These are phyloP conservation scores for Chenopodium formosanum DNA, from an alignment of 148 eudicot genomes.

Conservation along the genomic window DNA sequence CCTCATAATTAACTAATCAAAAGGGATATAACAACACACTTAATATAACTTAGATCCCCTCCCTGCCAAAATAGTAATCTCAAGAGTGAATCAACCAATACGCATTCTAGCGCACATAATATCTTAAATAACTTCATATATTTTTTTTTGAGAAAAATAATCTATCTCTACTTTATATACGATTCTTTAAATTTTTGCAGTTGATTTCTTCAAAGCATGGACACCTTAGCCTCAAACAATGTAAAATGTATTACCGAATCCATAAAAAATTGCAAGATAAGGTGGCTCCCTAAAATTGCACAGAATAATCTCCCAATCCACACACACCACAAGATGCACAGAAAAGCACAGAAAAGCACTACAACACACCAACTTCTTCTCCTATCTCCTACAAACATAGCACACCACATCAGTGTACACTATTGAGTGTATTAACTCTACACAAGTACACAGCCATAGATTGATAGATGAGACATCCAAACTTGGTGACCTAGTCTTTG, in stretches of 20 bases:
- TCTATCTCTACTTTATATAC: background rate
- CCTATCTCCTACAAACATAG: background rate
- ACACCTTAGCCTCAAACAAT: background rate
- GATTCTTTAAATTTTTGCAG: background rate
- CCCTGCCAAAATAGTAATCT: too few relatives aligned
- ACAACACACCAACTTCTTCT: background rate
- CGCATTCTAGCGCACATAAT: too few relatives aligned
- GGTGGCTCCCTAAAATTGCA: background rate
- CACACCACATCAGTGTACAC: background rate
- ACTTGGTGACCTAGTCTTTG: background rate
- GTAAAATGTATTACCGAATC: background rate
- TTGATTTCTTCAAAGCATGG: background rate
- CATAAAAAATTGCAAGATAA: background rate
- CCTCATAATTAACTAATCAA: too few relatives aligned
- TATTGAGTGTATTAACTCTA: background rate
- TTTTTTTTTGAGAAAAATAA: too few relatives aligned
- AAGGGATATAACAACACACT: too few relatives aligned
- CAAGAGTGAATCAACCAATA: too few relatives aligned
- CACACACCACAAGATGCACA: background rate
- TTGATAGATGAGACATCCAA: background rate
- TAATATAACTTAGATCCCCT: too few relatives aligned
- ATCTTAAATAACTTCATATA: too few relatives aligned
- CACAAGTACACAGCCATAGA: background rate
- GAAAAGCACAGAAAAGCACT: too few relatives aligned
- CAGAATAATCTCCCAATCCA: background rate